Percentiles rank a stretch among this genome's conserved stretches.
Evolutionary conservation across 2,329 filamentous ascomycete species (phyloP).

Genomic region (Aspergillus clavatus): DNA sequence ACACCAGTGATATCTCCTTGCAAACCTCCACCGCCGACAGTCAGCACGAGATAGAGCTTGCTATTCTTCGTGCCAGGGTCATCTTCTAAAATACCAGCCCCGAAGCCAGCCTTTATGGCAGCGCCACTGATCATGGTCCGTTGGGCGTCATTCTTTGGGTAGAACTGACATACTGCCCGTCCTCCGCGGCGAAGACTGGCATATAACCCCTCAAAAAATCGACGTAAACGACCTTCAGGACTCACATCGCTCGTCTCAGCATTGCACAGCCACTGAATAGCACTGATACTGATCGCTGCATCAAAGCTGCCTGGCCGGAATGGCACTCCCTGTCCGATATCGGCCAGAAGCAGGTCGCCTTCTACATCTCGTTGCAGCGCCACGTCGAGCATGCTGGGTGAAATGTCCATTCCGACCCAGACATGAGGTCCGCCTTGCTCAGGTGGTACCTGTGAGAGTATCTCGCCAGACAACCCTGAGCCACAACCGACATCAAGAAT

Average conservation of each 20-base stretch:
- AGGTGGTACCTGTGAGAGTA: constrained; percentile 66
- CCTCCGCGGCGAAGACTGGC: constrained; percentile 77
- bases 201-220: constrained; percentile 93
- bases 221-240: constrained; percentile 67
- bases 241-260: constrained; percentile 83
- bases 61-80: constrained; percentile 94
- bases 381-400: constrained; percentile 91
- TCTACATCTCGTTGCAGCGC: constrained; percentile 88
- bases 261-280: constrained; percentile 98
- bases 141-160: constrained; percentile 91
- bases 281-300: constrained; percentile 88
- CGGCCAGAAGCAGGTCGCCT: constrained; percentile 87
- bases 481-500: constrained; percentile 98
- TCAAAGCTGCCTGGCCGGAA: constrained; percentile 92
- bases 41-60: constrained; percentile 93
- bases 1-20: constrained; percentile 79
- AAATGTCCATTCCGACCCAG: constrained; percentile 97
- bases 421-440: constrained; percentile 79
- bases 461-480: constrained; percentile 89
- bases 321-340: constrained; percentile 92
- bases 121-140: constrained; percentile 87
- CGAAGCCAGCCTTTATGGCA: constrained; percentile 89
- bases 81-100: constrained; percentile 89
- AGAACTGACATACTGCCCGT: constrained; percentile 93
- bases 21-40: constrained; percentile 68